Percentiles rank a stretch among this genome's conserved stretches.
phyloP scores from a whole-genome alignment of 805 yeast genomes.

The Lachancea meyersii region DNA sequence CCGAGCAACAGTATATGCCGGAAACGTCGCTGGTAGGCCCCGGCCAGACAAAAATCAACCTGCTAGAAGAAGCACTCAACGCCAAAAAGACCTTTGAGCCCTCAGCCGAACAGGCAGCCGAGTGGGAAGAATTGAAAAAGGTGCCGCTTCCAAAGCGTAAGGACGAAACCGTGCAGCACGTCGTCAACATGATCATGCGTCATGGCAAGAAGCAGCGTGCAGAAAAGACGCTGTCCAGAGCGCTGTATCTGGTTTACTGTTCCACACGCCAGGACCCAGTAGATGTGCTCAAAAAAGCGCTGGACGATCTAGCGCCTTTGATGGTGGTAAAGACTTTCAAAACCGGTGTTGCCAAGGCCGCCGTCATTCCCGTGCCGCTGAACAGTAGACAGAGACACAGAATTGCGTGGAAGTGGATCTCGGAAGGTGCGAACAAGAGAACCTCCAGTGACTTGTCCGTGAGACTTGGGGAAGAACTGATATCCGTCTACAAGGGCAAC shows the following conservation, averaged over 20 bases:
- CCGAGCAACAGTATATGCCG: slow-evolving; percentile 35
- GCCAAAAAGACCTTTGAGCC: slow-evolving; percentile 43
- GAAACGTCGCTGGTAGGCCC: slow-evolving; percentile 38
- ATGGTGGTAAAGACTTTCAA: slow-evolving; percentile 69
- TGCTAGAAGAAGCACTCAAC: slow-evolving; percentile 25
- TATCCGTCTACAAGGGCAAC: slow-evolving; percentile 69
- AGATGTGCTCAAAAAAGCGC: slow-evolving; percentile 58
- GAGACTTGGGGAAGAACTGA: slow-evolving; percentile 83
- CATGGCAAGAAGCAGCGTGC: slow-evolving; percentile 85
- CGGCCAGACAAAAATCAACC: slow-evolving; percentile 34
- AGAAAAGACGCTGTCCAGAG: slow-evolving; percentile 62
- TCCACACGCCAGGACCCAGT: slow-evolving; percentile 75
- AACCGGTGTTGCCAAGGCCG: slow-evolving; percentile 81
- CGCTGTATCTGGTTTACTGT: slow-evolving; percentile 60
- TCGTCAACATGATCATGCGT: slow-evolving; percentile 85
- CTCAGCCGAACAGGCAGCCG: slow-evolving; percentile 54
- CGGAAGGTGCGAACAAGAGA: slow-evolving; percentile 77
- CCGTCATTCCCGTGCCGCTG: slow-evolving; percentile 76
- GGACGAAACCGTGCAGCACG: slow-evolving; percentile 69
- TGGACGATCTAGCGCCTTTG: slow-evolving; percentile 81
- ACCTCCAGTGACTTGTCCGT: slow-evolving; percentile 78
- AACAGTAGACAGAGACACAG: slow-evolving; percentile 76
- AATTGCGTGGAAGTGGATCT: slow-evolving; percentile 84
- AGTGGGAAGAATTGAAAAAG: slow-evolving; percentile 44
- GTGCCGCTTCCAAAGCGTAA: slow-evolving; percentile 52